Base-by-base conservation (phyloP, 768 basidiomycete genomes). In the Leucosporidium creatinivorum region DNA sequence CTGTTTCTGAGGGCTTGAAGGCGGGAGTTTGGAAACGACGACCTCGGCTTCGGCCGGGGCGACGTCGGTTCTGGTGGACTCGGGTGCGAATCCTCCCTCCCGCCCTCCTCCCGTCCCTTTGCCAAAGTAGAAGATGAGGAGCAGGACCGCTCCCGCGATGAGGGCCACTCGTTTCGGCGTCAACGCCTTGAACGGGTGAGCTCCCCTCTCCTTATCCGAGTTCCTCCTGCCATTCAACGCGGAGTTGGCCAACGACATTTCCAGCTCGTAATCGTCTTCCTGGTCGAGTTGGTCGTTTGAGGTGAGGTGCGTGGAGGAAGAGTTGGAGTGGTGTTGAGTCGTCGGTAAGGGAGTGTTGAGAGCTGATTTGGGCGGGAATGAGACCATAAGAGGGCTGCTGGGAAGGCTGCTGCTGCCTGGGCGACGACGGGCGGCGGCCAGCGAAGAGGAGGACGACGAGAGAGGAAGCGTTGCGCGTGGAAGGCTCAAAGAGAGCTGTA, bases 61-160 rank as follows among this genome's bases (percentile, higher is more conserved):
- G 26, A 19, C n/a, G 39, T 26, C 39, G 58, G 26, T 21, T 4
- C 30, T 10, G 12, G 28, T 8, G 60, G 61, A 1, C 51, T 33
- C 0, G 63, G 60, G 19, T 54, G 55, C 10, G 52, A 31, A 26
- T 21, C 48, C 47, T 36, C 28, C 23, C 21, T 18, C 48, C 5
- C 54, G 39, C 23, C 52, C 23, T 61, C 48, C 39, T 57, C 65
- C 70, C 4, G 60, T 63, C 1, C 65, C 63, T n/a, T 51, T 61
- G 2, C 70, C 70, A 33, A 72, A 66, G 61, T 58, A 72, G 62
- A 72, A 72, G 62, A 72, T 50, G 59, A 69, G 31, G 33, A 72
- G 64, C 25, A 72, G 62, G 48, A 72, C 19, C 4, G 13, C 59
- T 18, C 65, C 70, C 17, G 70, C 70, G 23, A 68, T 66, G 49